Evolutionary conservation across 139 green algal species (phyloP).

Genomic region (Spirogloea muscicola): DNA sequence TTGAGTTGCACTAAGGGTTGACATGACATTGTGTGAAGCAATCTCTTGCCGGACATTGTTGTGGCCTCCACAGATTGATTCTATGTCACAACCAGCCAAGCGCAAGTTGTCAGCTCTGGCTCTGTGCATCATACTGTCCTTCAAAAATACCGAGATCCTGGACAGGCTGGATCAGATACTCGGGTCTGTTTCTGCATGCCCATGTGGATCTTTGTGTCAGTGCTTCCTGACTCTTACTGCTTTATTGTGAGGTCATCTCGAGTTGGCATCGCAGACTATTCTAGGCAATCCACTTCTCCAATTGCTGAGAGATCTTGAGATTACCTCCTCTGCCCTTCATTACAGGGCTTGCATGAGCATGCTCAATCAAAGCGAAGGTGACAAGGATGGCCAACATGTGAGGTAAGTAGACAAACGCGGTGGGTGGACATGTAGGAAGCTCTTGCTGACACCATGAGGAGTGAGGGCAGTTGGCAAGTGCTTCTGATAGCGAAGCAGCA

Average conservation of each 20-base stretch:
- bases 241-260: neutral
- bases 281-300: neutral
- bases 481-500: neutral
- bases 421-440: no score
- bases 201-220: no score
- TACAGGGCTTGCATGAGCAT: neutral
- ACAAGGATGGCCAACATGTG: neutral
- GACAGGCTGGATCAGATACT: conserved; percentile 38
- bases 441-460: no score
- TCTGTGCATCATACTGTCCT: conserved; percentile 61
- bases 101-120: conserved; percentile 73
- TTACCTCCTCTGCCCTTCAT: neutral
- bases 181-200: no score
- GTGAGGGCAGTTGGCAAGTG: neutral
- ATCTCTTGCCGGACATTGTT: neutral
- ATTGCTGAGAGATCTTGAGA: neutral
- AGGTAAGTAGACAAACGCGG: neutral
- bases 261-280: neutral
- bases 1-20: neutral
- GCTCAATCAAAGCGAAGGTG: neutral
- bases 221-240: neutral
- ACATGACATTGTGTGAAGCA: conserved; percentile 8
- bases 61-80: conserved; percentile 50
- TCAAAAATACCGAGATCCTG: conserved; percentile 27
- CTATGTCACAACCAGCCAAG: conserved; percentile 28